These are phyloP conservation scores for Colletotrichum filicis DNA, from an alignment of 2,329 filamentous ascomycete genomes.

Conservation along the genomic window DNA sequence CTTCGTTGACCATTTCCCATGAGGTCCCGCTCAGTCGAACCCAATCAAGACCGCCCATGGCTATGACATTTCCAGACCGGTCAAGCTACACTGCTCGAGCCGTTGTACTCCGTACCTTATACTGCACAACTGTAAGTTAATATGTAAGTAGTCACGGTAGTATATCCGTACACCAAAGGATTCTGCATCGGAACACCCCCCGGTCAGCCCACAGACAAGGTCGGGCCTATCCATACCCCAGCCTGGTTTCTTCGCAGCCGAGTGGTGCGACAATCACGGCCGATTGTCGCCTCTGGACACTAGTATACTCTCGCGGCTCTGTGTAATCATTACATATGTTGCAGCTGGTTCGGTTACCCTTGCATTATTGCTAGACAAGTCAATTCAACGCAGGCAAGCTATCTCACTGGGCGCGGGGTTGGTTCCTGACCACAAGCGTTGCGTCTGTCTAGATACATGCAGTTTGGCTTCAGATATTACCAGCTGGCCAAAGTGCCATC, in stretches of 20 bases:
- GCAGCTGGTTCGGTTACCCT: no score
- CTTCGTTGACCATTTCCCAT: slow-evolving; percentile 19
- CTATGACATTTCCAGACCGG: slow-evolving; percentile 14
- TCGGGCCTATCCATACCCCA: not conserved
- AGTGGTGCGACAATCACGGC: not conserved
- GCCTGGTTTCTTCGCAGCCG: not conserved
- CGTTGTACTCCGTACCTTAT: not conserved
- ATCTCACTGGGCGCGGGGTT: not conserved
- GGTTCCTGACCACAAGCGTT: not conserved
- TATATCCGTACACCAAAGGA: not conserved
- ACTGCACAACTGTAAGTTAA: no score
- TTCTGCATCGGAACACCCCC: slow-evolving; percentile 3
- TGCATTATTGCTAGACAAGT: not conserved
- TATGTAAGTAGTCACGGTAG: not conserved
- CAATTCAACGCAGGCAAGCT: no score
- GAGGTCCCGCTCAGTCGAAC: slow-evolving; percentile 14
- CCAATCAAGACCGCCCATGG: slow-evolving; percentile 2
- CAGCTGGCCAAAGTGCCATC: not conserved
- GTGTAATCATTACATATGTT: no score
- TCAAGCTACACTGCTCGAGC: not conserved
- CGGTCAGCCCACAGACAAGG: not conserved
- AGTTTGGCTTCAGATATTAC: not conserved
- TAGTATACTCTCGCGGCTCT: not conserved
- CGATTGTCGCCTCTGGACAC: not conserved
- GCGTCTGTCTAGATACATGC: not conserved